Base-by-base conservation (phyloP, 306 rosid species). In the Prunus salicina region DNA sequence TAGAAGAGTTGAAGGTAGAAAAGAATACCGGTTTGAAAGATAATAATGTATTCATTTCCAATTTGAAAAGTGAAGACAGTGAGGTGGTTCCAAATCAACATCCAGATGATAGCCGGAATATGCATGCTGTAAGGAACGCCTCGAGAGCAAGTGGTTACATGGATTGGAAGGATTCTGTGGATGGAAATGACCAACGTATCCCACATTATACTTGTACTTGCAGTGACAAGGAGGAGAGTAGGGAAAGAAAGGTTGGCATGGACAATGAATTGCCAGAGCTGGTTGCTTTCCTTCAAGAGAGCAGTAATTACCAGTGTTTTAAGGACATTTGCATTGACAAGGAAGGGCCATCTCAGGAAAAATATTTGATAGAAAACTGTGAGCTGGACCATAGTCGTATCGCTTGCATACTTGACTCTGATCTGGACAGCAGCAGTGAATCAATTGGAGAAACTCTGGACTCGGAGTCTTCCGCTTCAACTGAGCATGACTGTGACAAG, bases 251-350 rank as follows among this genome's bases (percentile, higher is more conserved):
- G 49, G 82, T 75, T 62, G 69, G 84, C 0, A 69, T 34, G 82
- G 91, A 87, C 75, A 72, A 82, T 60, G 89, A 88, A 56, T 55
- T 82, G 11, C 96, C 97, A 12, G 97, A 93, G 76, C 65, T 93
- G 10, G 97, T 86, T 79, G 88, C 82, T 57, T 93, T 93, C 82
- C 82, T 91, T 81, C 96, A 88, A 53, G 94, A 88, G 81, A 93
- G 90, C 78, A 91, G 90, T 79, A 67, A 76, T 58, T 79, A 79
- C 63, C 83, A 82, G 45, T 91, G 80, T 69, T 83, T 87, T 2
- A 90, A 92, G 84, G 91, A 92, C 66, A 79, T 84, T 47, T 30
- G 90, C 78, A 55, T 80, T 41, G 88, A 87, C 79, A 78, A 75
- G 55, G 76, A 16, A 25, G 76, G 57, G 38, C 62, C 74, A 62